A percentile compares a stretch with the other conserved stretches of the same genome.
Evolutionary conservation across 352 stramenopile species (phyloP).

Genomic region (Bremia lactucae): DNA sequence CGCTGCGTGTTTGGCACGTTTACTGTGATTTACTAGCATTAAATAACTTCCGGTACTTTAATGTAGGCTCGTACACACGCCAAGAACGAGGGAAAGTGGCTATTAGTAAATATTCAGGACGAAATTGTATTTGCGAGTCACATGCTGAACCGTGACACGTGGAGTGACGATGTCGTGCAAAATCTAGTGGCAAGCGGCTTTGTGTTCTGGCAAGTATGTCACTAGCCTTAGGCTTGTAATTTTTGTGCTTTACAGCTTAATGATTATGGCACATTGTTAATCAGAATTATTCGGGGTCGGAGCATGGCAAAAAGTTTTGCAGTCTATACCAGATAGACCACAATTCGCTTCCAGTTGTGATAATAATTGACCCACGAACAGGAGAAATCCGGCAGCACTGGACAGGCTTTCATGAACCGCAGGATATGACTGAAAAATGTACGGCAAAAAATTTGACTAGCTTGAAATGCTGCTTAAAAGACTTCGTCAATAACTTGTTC

Average conservation of each 20-base stretch:
- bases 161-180: slow-evolving; percentile 90
- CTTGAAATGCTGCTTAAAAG: not conserved
- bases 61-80: slow-evolving; percentile 51
- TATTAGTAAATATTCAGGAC: slow-evolving; percentile 92
- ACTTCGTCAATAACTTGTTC: not conserved
- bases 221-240: not conserved
- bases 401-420: slow-evolving; percentile 57
- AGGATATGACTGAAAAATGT: slow-evolving; percentile 69
- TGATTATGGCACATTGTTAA: not conserved
- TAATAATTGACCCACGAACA: slow-evolving; percentile 69
- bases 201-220: slow-evolving; percentile 88
- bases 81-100: slow-evolving; percentile 84
- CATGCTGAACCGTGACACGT: slow-evolving; percentile 93
- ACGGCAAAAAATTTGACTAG: slow-evolving; percentile 1
- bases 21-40: not conserved
- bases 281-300: slow-evolving; percentile 67
- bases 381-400: slow-evolving; percentile 57
- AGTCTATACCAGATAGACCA: slow-evolving; percentile 70
- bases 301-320: slow-evolving; percentile 79
- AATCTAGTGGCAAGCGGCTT: slow-evolving; percentile 91
- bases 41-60: not conserved
- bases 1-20: slow-evolving; percentile 7
- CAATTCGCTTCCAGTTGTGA: slow-evolving; percentile 51
- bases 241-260: not conserved
- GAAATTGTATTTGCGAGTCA: slow-evolving; percentile 91